A percentile compares a stretch with the other conserved stretches of the same genome.
Evolutionary conservation across 2,329 filamentous ascomycete genomes (phyloP).

Genomic region (Xylaria sp.): DNA sequence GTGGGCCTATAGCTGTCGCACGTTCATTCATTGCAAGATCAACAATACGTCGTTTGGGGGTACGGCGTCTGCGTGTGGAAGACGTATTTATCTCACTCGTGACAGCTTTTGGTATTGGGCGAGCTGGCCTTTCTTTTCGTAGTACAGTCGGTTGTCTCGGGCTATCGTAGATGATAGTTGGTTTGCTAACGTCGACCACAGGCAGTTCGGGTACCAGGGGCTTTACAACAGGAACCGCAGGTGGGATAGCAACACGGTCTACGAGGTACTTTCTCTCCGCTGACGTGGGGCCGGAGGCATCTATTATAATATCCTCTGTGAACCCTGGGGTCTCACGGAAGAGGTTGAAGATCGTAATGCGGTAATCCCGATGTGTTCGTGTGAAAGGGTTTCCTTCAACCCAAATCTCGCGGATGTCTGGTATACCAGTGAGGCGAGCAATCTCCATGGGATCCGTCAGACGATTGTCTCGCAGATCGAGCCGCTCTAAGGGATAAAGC

Average conservation of each 20-base stretch:
- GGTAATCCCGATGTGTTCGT: slow-evolving; percentile 82
- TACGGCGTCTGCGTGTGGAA: slow-evolving; percentile 65
- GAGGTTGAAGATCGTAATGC: slow-evolving; percentile 92
- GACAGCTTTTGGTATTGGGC: slow-evolving; percentile 55
- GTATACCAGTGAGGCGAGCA: slow-evolving; percentile 85
- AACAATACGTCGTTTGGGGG: slow-evolving; percentile 67
- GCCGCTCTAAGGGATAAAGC: slow-evolving; percentile 82
- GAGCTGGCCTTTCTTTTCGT: slow-evolving; percentile 60
- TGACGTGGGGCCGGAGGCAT: slow-evolving; percentile 82
- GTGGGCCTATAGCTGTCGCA: slow-evolving; percentile 19
- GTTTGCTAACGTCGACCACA: slow-evolving; percentile 71
- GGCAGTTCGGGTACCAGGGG: slow-evolving; percentile 67
- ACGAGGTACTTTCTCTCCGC: slow-evolving; percentile 83
- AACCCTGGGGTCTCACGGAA: slow-evolving; percentile 91
- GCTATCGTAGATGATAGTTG: slow-evolving; percentile 61
- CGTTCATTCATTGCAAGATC: slow-evolving; percentile 64
- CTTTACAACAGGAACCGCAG: slow-evolving; percentile 79
- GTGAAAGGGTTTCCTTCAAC: slow-evolving; percentile 91
- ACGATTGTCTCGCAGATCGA: slow-evolving; percentile 90
- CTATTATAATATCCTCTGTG: slow-evolving; percentile 87
- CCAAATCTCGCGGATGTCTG: slow-evolving; percentile 91
- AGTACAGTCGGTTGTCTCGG: slow-evolving; percentile 57
- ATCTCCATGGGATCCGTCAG: slow-evolving; percentile 91
- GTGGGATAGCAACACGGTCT: slow-evolving; percentile 78
- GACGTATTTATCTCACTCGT: slow-evolving; percentile 64